Conservation (phyloP, 73 alveolate species). For the Paramecium caudatum region DNA sequence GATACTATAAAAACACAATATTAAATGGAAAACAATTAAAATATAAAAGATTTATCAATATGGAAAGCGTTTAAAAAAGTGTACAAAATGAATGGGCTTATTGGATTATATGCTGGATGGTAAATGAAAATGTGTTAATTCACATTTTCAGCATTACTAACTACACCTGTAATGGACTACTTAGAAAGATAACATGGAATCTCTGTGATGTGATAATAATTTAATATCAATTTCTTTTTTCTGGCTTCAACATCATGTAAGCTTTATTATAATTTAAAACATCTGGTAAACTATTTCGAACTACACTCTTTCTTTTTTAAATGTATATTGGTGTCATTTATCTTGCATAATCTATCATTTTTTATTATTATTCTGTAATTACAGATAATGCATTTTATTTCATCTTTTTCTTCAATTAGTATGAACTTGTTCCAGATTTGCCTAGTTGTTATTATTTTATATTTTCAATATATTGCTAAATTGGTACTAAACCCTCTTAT, state of each 20-base stretch:
- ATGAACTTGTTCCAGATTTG: constrained; percentile 19
- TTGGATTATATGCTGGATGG: constrained; percentile 68
- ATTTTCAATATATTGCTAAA: constrained; percentile 20
- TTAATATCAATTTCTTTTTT: neutral
- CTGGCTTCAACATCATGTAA: constrained; percentile 49
- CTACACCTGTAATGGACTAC: constrained; percentile 55
- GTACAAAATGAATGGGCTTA: constrained; percentile 3
- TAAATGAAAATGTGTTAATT: constrained; percentile 7
- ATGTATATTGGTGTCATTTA: constrained; percentile 25
- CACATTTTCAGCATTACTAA: constrained; percentile 46
- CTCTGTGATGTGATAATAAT: neutral
- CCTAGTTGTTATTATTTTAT: neutral
- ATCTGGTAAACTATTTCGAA: constrained; percentile 19
- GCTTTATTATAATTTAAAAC: neutral
- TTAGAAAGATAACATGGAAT: constrained; percentile 64
- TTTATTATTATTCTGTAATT: constrained; percentile 24
- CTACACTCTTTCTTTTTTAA: constrained; percentile 2
- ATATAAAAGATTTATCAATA: neutral
- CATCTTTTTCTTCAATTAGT: neutral
- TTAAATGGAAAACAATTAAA: constrained; percentile 57
- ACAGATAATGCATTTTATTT: constrained; percentile 32
- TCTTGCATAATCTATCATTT: constrained; percentile 49
- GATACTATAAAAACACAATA: constrained; percentile 53
- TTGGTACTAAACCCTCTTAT: constrained; percentile 4
- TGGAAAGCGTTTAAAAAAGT: constrained; percentile 9